phyloP scores from a whole-genome alignment of 2,329 filamentous ascomycete genomes.

The Alternaria viburni region DNA sequence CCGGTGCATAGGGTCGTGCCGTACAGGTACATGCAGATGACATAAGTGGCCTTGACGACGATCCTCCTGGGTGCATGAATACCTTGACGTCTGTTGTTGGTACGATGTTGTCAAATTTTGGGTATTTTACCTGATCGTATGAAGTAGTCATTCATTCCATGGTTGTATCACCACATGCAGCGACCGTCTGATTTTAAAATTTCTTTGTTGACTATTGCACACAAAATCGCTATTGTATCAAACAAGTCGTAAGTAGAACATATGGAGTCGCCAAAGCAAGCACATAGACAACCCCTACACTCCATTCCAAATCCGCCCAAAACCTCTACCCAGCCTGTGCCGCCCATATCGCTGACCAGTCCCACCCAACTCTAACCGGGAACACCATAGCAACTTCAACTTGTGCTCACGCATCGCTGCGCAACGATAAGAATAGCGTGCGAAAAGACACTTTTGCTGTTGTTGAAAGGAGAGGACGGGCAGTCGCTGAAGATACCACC shows the following conservation, averaged over 20 bases:
- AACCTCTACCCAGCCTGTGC: slow-evolving; percentile 12
- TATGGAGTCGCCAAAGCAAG: slow-evolving; percentile 21
- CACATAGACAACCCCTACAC: slow-evolving; percentile 11
- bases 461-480: slow-evolving; percentile 16
- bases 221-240: slow-evolving; percentile 38
- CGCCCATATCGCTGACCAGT: slow-evolving; percentile 5
- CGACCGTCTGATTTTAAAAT: not conserved
- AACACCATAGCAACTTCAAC: slow-evolving; percentile 22
- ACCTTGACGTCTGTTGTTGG: not conserved
- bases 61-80: not conserved
- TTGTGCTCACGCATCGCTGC: slow-evolving; percentile 2
- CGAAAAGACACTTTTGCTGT: slow-evolving; percentile 13
- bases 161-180: not conserved
- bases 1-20: slow-evolving; percentile 9
- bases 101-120: not conserved
- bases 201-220: slow-evolving; percentile 39
- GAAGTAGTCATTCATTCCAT: not conserved
- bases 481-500: slow-evolving; percentile 5
- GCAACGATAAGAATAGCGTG: slow-evolving; percentile 4
- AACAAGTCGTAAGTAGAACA: slow-evolving; percentile 26
- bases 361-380: slow-evolving; percentile 13
- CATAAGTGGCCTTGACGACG: slow-evolving; percentile 5
- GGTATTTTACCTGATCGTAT: not conserved
- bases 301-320: slow-evolving; percentile 2
- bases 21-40: slow-evolving; percentile 9